A percentile compares a stretch with the other conserved stretches of the same genome.
Evolutionary conservation across 2,329 filamentous ascomycete genomes (phyloP).

Genomic region (Nannizziopsis barbatae): DNA sequence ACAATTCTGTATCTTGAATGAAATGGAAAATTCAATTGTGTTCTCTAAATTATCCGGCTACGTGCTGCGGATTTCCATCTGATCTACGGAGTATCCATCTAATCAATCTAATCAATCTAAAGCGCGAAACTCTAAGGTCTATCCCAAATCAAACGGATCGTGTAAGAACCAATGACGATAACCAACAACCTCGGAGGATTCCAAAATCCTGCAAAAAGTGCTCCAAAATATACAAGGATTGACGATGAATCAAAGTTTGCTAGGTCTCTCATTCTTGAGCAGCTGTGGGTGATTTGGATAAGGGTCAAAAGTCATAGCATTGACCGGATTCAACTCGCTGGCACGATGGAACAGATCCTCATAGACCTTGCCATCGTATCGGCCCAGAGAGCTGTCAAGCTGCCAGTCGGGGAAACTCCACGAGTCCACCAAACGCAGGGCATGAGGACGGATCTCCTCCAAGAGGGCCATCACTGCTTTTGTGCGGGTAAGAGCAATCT

Average conservation of each 20-base stretch:
- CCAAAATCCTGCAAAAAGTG: too few relatives aligned
- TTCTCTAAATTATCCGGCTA: too few relatives aligned
- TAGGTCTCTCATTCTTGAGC: slow-evolving; percentile 44
- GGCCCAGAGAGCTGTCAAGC: slow-evolving; percentile 58
- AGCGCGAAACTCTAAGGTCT: too few relatives aligned
- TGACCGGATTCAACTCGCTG: slow-evolving; percentile 61
- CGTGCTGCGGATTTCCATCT: too few relatives aligned
- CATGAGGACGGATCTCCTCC: slow-evolving; percentile 61
- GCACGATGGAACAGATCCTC: slow-evolving; percentile 65
- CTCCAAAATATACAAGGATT: too few relatives aligned
- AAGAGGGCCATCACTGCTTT: slow-evolving; percentile 59
- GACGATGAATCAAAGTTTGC: slow-evolving; percentile 26
- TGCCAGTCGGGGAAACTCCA: slow-evolving; percentile 74
- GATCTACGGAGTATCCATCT: too few relatives aligned
- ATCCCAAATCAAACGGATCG: too few relatives aligned
- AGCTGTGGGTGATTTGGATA: slow-evolving; percentile 53
- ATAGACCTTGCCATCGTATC: slow-evolving; percentile 64
- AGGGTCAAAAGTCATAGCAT: slow-evolving; percentile 59
- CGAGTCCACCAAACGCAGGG: slow-evolving; percentile 57
- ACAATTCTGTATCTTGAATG: too few relatives aligned
- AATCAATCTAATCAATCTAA: too few relatives aligned
- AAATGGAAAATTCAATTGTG: too few relatives aligned
- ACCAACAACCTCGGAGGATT: too few relatives aligned
- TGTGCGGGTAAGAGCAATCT: slow-evolving; percentile 58
- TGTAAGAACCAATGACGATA: too few relatives aligned